Conservation (phyloP, 106 monocot species). For the Posidonia australis region DNA sequence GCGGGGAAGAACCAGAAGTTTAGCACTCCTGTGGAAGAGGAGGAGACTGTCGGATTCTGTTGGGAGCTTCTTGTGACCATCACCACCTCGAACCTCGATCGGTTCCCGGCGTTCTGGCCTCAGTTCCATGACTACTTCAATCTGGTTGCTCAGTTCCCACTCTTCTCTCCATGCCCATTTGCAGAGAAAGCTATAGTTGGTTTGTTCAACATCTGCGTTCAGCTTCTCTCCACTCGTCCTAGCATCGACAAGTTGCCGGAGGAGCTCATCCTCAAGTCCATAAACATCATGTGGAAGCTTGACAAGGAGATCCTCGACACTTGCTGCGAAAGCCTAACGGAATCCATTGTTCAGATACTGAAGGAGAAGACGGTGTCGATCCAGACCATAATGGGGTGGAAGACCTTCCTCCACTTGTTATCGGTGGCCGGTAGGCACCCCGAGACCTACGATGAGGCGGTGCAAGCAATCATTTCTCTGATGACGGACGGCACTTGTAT, state of each 20-base stretch:
- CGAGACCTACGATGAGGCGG: conserved; percentile 59
- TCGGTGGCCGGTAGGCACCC: conserved; percentile 62
- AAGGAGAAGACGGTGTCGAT: conserved; percentile 23
- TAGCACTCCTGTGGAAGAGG: conserved; percentile 74
- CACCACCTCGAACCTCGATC: conserved; percentile 30
- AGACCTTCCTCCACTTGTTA: conserved; percentile 41
- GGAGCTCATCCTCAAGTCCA: conserved; percentile 74
- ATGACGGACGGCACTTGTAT: conserved; percentile 38
- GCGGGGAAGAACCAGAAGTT: conserved; percentile 88
- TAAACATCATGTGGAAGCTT: conserved; percentile 65
- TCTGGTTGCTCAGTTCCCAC: conserved; percentile 47
- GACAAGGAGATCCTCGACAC: conserved; percentile 83
- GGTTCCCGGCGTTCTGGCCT: conserved; percentile 64
- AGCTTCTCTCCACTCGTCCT: conserved; percentile 22
- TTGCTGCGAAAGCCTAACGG: conserved; percentile 53
- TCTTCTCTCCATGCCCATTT: conserved; percentile 75
- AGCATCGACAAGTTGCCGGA: conserved; percentile 39
- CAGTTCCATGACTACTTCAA: conserved; percentile 57
- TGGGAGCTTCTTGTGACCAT: conserved; percentile 69
- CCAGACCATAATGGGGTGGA: conserved; percentile 64
- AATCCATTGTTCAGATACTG: conserved; percentile 26
- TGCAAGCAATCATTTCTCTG: conserved; percentile 37
- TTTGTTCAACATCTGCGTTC: conserved; percentile 42
- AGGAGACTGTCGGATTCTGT: conserved; percentile 75
- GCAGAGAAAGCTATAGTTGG: conserved; percentile 68